Evolutionary conservation across 805 yeast species (phyloP).

Genomic region (Monosporozyma siamensis): DNA sequence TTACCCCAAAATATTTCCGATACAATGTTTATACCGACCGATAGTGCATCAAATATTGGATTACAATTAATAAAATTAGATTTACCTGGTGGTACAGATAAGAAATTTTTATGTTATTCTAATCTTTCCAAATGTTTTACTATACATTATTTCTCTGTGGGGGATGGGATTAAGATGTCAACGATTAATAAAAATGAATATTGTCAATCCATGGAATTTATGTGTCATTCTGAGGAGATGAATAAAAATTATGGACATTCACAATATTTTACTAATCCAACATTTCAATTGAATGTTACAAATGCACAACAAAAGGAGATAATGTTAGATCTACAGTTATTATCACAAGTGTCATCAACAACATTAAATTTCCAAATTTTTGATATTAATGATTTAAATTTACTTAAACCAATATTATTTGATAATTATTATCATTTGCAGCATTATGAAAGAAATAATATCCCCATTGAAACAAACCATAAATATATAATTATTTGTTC

Average conservation of each 20-base stretch:
- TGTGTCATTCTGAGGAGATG: neutral
- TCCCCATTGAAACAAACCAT: slow-evolving; percentile 15
- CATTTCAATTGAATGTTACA: slow-evolving; percentile 15
- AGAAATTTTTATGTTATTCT: slow-evolving; percentile 20
- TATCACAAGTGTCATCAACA: slow-evolving; percentile 8
- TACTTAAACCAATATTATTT: slow-evolving; percentile 17
- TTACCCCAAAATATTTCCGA: slow-evolving; percentile 8
- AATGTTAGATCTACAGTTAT: slow-evolving; percentile 12
- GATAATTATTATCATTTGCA: slow-evolving; percentile 10
- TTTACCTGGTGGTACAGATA: slow-evolving; percentile 5
- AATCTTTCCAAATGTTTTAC: slow-evolving; percentile 15
- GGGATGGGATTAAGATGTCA: slow-evolving; percentile 3
- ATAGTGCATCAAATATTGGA: slow-evolving; percentile 32
- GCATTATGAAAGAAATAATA: slow-evolving; percentile 6
- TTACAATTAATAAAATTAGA: slow-evolving; percentile 28
- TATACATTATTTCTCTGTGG: slow-evolving; percentile 14
- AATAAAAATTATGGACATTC: neutral
- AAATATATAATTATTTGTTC: slow-evolving; percentile 20
- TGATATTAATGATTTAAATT: slow-evolving; percentile 13
- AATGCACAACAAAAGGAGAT: slow-evolving; percentile 7
- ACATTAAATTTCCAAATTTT: slow-evolving; percentile 19
- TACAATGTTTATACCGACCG: slow-evolving; percentile 10
- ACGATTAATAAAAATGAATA: neutral
- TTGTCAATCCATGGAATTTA: slow-evolving; percentile 4
- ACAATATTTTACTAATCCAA: slow-evolving; percentile 18